Base-by-base conservation (phyloP, 2,329 filamentous ascomycete species). In the Aspergillus aculeatinus region DNA sequence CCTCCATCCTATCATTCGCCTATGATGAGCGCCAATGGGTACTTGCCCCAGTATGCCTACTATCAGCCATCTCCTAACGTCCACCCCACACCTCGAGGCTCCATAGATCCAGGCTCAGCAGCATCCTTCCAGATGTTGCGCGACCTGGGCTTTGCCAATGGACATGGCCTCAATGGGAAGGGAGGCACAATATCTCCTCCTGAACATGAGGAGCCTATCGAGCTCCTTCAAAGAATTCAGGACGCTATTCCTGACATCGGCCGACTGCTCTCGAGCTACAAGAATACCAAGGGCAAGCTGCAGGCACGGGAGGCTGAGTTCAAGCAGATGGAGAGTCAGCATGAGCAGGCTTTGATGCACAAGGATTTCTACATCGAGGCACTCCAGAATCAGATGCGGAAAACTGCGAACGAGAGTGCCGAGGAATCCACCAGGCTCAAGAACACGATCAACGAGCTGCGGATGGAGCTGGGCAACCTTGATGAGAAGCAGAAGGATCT, bases 281-380 rank as follows among this genome's bases (percentile, higher is more conserved):
- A 80, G 62, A 79, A 80, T 58, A 81, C 80, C 3, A 80, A 83
- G 58, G 79, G 73, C 55, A 81, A 83, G 66, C 74, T 84, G 11
- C 77, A 76, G 29, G 75, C 77, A 33, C 77, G 81, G 16, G 82
- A 83, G 61, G 78, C 80, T 31, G 74, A 82, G 53, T 78, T 82
- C 61, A 81, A 79, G 57, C 77, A 82, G 60, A 74, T 80, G 21
- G 76, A 80, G 60, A 72, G 72, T 48, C 80, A 83, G 60, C 80
- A 84, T 61, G 77, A 82, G 52, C 80, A 83, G 61, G 78, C 77
- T 31, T 68, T 84, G 39, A 79, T 80, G 70, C 77, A 77, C 55
- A 84, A 84, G 66, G 82, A 85, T 51, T 79, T 76, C 55, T 81
- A 85, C 63, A 82, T 85, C 57, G 78, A 81, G 62, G 76, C 79